These are phyloP conservation scores for Candida piceae DNA, from an alignment of 805 yeast genomes.

Conservation along the genomic window DNA sequence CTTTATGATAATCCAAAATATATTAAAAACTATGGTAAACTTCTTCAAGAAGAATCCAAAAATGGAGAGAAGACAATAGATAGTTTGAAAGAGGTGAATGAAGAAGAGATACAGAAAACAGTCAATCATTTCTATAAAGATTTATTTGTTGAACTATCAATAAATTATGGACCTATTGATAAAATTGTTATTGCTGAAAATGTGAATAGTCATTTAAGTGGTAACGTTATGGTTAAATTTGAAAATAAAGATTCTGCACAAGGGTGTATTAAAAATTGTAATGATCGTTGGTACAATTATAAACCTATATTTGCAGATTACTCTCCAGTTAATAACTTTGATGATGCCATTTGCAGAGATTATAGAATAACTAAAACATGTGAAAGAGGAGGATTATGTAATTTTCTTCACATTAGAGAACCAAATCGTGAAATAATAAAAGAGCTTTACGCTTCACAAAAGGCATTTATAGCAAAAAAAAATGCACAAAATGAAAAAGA, in stretches of 20 bases:
- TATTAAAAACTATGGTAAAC: conserved; percentile 28
- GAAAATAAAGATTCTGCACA: conserved; percentile 51
- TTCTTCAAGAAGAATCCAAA: too few species aligned
- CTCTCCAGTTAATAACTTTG: conserved; percentile 65
- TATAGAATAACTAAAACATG: conserved; percentile 52
- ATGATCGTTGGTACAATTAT: conserved; percentile 76
- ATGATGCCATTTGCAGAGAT: conserved; percentile 72
- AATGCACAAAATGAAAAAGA: neutral
- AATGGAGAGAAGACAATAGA: conserved; percentile 9
- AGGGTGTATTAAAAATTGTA: conserved; percentile 55
- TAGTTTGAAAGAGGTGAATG: neutral
- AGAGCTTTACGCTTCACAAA: conserved; percentile 6
- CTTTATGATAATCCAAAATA: conserved; percentile 57
- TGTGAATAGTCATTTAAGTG: conserved; percentile 73
- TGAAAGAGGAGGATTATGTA: conserved; percentile 78
- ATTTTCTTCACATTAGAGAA: conserved; percentile 73
- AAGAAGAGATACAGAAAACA: neutral
- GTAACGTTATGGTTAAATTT: conserved; percentile 77
- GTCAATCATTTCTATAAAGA: conserved; percentile 64
- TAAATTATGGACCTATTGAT: conserved; percentile 43
- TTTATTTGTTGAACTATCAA: conserved; percentile 56
- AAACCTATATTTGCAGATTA: conserved; percentile 77
- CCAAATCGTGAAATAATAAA: conserved; percentile 37
- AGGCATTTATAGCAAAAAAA: neutral
- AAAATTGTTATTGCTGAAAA: conserved; percentile 78